A percentile compares a stretch with the other conserved stretches of the same genome.
phyloP scores from a whole-genome alignment of 2,329 filamentous ascomycete genomes.

The Venturia oleaginea region DNA sequence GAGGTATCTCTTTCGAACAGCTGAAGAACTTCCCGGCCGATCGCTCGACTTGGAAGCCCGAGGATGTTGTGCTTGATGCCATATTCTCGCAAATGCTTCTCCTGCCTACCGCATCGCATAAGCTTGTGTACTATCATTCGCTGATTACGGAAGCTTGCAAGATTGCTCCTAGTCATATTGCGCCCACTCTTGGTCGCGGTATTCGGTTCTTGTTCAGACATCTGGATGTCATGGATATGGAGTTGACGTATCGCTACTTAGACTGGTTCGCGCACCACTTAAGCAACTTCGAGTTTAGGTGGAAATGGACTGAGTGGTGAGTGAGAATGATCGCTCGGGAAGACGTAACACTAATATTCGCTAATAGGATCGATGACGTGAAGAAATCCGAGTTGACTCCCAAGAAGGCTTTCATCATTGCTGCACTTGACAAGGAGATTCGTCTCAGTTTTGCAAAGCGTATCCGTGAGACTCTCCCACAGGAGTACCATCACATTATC shows the following conservation, averaged over 20 bases:
- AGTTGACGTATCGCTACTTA: constrained; percentile 77
- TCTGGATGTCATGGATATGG: constrained; percentile 73
- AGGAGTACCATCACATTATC: constrained; percentile 72
- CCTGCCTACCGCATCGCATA: constrained; percentile 79
- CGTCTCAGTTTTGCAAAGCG: constrained; percentile 91
- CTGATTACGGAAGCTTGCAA: constrained; percentile 94
- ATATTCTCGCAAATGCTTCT: constrained; percentile 93
- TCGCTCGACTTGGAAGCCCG: constrained; percentile 86
- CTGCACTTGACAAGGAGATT: constrained; percentile 92
- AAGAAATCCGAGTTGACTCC: constrained; percentile 68
- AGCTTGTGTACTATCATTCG: constrained; percentile 92
- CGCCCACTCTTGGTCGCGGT: constrained; percentile 82
- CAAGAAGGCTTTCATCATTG: constrained; percentile 86
- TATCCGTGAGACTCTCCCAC: constrained; percentile 86
- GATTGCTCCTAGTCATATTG: constrained; percentile 90
- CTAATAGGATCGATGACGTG: constrained; percentile 63
- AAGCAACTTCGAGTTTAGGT: constrained; percentile 98
- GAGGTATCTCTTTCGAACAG: constrained; percentile 85
- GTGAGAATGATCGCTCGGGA: constrained; percentile 19
- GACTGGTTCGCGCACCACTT: constrained; percentile 98
- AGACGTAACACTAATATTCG: constrained; percentile 5
- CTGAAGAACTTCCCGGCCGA: constrained; percentile 58
- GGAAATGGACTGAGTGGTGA: constrained; percentile 97
- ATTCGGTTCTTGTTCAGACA: constrained; percentile 87
- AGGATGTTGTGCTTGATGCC: constrained; percentile 94